Evolutionary conservation across 2,329 filamentous ascomycete species (phyloP).

Genomic region (Ophiostoma pallidulum): DNA sequence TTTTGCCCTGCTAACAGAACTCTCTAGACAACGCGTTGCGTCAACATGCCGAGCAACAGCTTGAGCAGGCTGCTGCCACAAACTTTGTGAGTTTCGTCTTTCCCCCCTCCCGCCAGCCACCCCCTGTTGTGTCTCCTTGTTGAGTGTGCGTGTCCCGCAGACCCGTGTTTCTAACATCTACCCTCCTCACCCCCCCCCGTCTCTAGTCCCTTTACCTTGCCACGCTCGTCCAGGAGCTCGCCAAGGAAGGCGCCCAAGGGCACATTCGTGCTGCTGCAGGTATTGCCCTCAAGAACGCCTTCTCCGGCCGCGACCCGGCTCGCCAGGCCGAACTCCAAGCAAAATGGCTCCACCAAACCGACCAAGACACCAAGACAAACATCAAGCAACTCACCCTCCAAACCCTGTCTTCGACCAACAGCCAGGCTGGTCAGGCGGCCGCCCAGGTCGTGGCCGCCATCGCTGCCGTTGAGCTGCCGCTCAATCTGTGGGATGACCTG

Average conservation of each 20-base stretch:
- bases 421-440: constrained; percentile 76
- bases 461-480: constrained; percentile 86
- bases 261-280: constrained; percentile 89
- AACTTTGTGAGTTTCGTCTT: constrained; percentile 66
- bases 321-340: constrained; percentile 83
- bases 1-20: constrained; percentile 2
- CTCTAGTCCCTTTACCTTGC: constrained; percentile 78
- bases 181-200: too few species aligned
- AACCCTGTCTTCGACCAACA: constrained; percentile 70
- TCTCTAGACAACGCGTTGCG: constrained; percentile 73
- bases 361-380: constrained; percentile 69
- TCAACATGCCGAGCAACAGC: constrained; percentile 87
- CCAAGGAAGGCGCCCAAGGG: constrained; percentile 75
- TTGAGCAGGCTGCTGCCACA: constrained; percentile 81
- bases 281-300: constrained; percentile 96
- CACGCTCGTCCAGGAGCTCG: constrained; percentile 86
- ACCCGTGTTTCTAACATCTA: not conserved
- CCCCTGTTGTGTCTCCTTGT: not conserved
- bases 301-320: constrained; percentile 81
- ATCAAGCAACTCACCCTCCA: constrained; percentile 88
- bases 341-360: constrained; percentile 83
- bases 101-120: constrained; percentile 2
- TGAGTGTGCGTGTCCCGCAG: too few species aligned
- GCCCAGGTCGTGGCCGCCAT: constrained; percentile 95
- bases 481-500: constrained; percentile 86